phyloP scores from a whole-genome alignment of 2,329 filamentous ascomycete species.

The Thermoascus crustaceus region DNA sequence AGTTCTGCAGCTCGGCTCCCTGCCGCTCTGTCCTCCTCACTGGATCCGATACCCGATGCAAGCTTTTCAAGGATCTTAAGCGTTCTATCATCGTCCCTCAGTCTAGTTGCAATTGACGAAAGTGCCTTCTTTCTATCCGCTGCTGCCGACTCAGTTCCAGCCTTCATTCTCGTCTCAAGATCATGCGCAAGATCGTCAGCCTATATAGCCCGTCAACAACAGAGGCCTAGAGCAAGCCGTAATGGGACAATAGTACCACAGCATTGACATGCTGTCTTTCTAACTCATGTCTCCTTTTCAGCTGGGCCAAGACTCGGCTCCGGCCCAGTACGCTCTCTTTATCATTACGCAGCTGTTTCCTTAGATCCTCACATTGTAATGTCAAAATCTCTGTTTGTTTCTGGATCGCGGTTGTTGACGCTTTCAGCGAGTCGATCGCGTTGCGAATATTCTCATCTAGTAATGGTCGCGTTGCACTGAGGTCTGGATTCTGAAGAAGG shows the following conservation, averaged over 20 bases:
- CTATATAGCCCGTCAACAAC: slow-evolving; percentile 19
- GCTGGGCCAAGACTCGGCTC: slow-evolving; percentile 19
- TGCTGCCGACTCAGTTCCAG: slow-evolving; percentile 22
- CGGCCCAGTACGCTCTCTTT: slow-evolving; percentile 16
- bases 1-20: slow-evolving; percentile 23
- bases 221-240: background rate
- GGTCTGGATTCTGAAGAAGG: slow-evolving; percentile 19
- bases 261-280: slow-evolving; percentile 25
- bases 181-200: slow-evolving; percentile 27
- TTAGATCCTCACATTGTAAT: slow-evolving; percentile 24
- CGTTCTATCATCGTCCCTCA: slow-evolving; percentile 31
- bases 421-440: slow-evolving; percentile 28
- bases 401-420: slow-evolving; percentile 28
- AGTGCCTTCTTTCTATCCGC: slow-evolving; percentile 27
- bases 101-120: slow-evolving; percentile 20
- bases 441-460: slow-evolving; percentile 30
- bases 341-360: slow-evolving; percentile 17
- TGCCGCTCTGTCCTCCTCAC: slow-evolving; percentile 20
- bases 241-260: slow-evolving; percentile 20
- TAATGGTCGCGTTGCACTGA: slow-evolving; percentile 28
- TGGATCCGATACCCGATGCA: slow-evolving; percentile 19
- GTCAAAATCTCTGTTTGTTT: slow-evolving; percentile 26
- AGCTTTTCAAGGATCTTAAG: slow-evolving; percentile 24
- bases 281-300: slow-evolving; percentile 28
- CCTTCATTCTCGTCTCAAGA: slow-evolving; percentile 23